phyloP scores from a whole-genome alignment of 148 eudicot species.

The Beta vulgaris region DNA sequence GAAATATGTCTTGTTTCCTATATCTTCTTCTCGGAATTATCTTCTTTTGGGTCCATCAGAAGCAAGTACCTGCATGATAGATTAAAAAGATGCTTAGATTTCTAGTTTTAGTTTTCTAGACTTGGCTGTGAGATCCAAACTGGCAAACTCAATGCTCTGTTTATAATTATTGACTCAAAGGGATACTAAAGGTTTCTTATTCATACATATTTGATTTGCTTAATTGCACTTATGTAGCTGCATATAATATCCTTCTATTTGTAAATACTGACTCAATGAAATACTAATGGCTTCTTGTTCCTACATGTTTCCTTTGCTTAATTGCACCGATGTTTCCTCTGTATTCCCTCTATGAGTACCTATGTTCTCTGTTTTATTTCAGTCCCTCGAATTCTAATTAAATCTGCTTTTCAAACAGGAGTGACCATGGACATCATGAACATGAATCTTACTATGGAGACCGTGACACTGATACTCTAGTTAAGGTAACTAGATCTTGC shows the following conservation, averaged over 20 bases:
- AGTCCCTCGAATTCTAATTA: neutral
- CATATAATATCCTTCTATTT: no score
- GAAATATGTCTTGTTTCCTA: neutral
- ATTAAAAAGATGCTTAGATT: neutral
- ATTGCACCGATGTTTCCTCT: neutral
- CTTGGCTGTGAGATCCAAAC: neutral
- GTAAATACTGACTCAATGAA: neutral
- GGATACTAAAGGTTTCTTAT: neutral
- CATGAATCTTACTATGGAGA: constrained; percentile 97
- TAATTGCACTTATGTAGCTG: no score
- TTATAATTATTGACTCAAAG: neutral
- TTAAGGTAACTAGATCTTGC: constrained; percentile 43
- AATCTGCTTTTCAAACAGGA: constrained; percentile 40
- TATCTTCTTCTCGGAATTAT: neutral
- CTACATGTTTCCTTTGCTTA: no score
- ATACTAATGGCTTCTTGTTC: neutral
- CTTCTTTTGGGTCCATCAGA: neutral
- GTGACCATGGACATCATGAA: constrained; percentile 80
- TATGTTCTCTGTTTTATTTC: neutral
- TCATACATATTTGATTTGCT: neutral
- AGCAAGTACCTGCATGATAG: neutral
- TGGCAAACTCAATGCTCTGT: neutral
- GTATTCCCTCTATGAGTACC: constrained; percentile 3
- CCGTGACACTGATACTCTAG: constrained; percentile 90
- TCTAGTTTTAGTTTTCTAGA: neutral